Evolutionary conservation across 208 protist genomes (phyloP).

Genomic region (Angomonas desouzai): DNA sequence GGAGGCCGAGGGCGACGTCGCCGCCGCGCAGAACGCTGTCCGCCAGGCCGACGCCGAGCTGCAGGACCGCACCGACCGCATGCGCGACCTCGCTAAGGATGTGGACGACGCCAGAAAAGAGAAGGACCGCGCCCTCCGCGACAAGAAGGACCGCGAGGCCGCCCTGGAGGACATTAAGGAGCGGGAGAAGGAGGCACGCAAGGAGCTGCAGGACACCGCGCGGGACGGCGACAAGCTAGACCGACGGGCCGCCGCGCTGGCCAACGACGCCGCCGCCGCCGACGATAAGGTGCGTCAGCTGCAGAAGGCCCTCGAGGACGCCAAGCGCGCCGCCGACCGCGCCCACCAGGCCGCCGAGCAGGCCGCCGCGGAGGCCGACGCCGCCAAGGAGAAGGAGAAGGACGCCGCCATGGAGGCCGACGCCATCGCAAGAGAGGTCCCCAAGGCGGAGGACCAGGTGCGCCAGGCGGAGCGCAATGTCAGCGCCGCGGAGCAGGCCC

Average conservation of each 20-base stretch:
- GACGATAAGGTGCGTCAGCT: slow-evolving; percentile 88
- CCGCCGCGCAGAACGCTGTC: slow-evolving; percentile 49
- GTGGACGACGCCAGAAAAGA: slow-evolving; percentile 79
- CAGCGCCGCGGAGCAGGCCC: slow-evolving; percentile 45
- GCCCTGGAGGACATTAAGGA: slow-evolving; percentile 56
- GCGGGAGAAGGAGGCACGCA: slow-evolving; percentile 73
- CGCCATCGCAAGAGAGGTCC: slow-evolving; percentile 59
- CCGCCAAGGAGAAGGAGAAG: slow-evolving; percentile 56
- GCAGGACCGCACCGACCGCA: slow-evolving; percentile 74
- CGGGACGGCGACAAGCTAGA: slow-evolving; percentile 78
- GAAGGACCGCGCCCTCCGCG: slow-evolving; percentile 66
- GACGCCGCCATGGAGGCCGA: slow-evolving; percentile 68
- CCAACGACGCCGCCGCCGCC: slow-evolving; percentile 54
- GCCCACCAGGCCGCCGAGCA: slow-evolving; percentile 65
- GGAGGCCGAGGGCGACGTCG: slow-evolving; percentile 54
- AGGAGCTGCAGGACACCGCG: slow-evolving; percentile 63
- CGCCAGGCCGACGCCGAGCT: slow-evolving; percentile 65
- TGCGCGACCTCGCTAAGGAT: slow-evolving; percentile 74
- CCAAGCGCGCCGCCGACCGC: slow-evolving; percentile 67
- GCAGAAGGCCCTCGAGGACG: slow-evolving; percentile 81
- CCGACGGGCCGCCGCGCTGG: slow-evolving; percentile 49
- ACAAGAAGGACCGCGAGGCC: slow-evolving; percentile 83
- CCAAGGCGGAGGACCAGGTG: slow-evolving; percentile 76
- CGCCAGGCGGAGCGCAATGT: slow-evolving; percentile 70
- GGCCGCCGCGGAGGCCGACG: slow-evolving; percentile 61